A percentile compares a stretch with the other conserved stretches of the same genome.
Conservation (phyloP, 257 asterid genomes). For the Primulina huaijiensis region DNA sequence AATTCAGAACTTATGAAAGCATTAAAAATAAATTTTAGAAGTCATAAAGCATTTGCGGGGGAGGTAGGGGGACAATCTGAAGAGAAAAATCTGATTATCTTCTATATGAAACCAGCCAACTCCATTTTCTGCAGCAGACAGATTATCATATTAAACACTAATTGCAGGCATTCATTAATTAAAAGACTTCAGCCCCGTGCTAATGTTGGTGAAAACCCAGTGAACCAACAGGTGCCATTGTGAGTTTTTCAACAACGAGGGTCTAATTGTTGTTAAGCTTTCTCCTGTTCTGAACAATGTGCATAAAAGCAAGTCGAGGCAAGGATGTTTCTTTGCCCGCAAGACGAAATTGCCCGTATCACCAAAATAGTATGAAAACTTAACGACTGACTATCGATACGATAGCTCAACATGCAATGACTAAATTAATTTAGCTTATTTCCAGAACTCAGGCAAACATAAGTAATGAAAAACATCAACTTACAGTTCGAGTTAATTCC, state of each 20-base stretch:
- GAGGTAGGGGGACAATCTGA: neutral
- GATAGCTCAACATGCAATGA: too few relatives aligned
- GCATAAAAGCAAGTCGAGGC: too few relatives aligned
- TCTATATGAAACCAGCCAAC: neutral
- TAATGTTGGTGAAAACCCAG: neutral
- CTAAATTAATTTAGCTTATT: too few relatives aligned
- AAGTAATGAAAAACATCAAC: neutral
- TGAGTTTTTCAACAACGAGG: too few relatives aligned
- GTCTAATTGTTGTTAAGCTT: too few relatives aligned
- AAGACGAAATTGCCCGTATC: too few relatives aligned
- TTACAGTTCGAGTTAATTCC: constrained; percentile 4
- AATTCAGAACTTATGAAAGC: neutral
- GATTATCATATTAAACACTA: neutral
- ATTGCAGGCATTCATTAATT: neutral
- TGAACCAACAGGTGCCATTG: too few relatives aligned
- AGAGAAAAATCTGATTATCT: neutral
- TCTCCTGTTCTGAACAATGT: too few relatives aligned
- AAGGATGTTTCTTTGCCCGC: too few relatives aligned
- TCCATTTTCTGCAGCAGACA: neutral
- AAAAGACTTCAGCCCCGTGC: neutral
- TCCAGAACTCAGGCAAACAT: too few relatives aligned
- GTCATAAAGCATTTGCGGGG: constrained; percentile 16
- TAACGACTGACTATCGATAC: too few relatives aligned
- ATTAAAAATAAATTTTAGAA: constrained; percentile 4
- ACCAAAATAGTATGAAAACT: too few relatives aligned